phyloP scores from a whole-genome alignment of 306 rosid genomes.

The Cotoneaster glaucophyllus region DNA sequence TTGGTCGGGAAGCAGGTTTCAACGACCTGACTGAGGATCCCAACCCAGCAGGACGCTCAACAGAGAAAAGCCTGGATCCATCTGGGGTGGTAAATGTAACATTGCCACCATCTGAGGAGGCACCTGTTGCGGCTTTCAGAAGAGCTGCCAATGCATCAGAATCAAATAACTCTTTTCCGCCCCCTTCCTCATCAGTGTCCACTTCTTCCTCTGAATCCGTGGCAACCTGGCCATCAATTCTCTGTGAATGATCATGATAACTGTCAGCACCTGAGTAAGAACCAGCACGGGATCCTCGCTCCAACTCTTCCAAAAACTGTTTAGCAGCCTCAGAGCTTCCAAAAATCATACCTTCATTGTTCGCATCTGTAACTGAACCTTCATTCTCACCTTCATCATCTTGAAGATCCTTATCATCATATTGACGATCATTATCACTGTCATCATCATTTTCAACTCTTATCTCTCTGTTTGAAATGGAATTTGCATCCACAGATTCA shows the following conservation, averaged over 20 bases:
- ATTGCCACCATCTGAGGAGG: conserved; percentile 62
- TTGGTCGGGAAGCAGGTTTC: conserved; percentile 57
- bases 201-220: conserved; percentile 87
- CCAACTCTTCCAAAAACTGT: conserved; percentile 64
- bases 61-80: conserved; percentile 88
- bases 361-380: conserved; percentile 44
- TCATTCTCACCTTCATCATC: conserved; percentile 37
- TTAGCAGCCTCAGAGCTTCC: conserved; percentile 68
- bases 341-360: conserved; percentile 51
- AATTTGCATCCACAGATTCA: neutral
- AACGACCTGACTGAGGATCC: conserved; percentile 70
- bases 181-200: conserved; percentile 79
- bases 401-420: neutral
- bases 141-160: conserved; percentile 93
- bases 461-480: conserved; percentile 3
- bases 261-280: conserved; percentile 46
- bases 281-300: conserved; percentile 39
- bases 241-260: conserved; percentile 44
- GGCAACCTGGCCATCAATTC: conserved; percentile 86
- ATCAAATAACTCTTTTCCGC: conserved; percentile 82
- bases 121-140: conserved; percentile 79
- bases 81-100: conserved; percentile 79
- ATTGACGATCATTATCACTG: neutral
- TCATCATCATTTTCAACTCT: neutral
- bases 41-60: conserved; percentile 98